A percentile compares a stretch with the other conserved stretches of the same genome.
Conservation (phyloP, 2,329 filamentous ascomycete species). For the Pseudogymnoascus sp. region DNA sequence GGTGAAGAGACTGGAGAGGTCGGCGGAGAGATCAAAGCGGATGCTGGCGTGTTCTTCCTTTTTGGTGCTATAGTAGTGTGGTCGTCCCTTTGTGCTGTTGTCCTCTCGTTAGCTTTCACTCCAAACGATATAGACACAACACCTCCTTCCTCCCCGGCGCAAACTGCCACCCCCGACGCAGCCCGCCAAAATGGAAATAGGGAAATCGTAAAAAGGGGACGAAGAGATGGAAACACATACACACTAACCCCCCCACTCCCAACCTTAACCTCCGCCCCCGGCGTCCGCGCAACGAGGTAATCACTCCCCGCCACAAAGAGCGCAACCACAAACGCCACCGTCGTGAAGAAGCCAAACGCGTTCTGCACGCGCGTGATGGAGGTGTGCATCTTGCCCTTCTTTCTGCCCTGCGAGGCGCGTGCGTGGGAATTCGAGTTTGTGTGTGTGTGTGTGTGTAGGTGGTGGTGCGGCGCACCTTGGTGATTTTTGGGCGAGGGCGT, state of each 20-base stretch:
- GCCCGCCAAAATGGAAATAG: too few relatives aligned
- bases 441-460: too few relatives aligned
- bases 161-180: too few relatives aligned
- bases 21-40: constrained; percentile 85
- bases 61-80: constrained; percentile 91
- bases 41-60: constrained; percentile 95
- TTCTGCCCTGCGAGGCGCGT: too few relatives aligned
- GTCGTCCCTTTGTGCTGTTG: constrained; percentile 81
- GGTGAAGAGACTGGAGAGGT: constrained; percentile 86
- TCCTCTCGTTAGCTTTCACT: constrained; percentile 90
- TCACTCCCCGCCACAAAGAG: constrained; percentile 75
- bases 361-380: constrained; percentile 77
- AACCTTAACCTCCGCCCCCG: constrained; percentile 54
- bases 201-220: too few relatives aligned
- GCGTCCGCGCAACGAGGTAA: constrained; percentile 59
- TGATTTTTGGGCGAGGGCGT: too few relatives aligned
- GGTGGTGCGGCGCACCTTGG: too few relatives aligned
- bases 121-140: too few relatives aligned
- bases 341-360: constrained; percentile 97
- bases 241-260: constrained; percentile 66
- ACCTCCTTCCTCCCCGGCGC: constrained; percentile 71
- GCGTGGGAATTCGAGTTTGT: too few relatives aligned
- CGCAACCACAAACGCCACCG: constrained; percentile 75
- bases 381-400: constrained; percentile 62
- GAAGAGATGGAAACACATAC: constrained; percentile 40